A percentile compares a stretch with the other conserved stretches of the same genome.
These are phyloP conservation scores for Plasmodium vivax DNA, from an alignment of 169 alveolate species.

Conservation along the genomic window DNA sequence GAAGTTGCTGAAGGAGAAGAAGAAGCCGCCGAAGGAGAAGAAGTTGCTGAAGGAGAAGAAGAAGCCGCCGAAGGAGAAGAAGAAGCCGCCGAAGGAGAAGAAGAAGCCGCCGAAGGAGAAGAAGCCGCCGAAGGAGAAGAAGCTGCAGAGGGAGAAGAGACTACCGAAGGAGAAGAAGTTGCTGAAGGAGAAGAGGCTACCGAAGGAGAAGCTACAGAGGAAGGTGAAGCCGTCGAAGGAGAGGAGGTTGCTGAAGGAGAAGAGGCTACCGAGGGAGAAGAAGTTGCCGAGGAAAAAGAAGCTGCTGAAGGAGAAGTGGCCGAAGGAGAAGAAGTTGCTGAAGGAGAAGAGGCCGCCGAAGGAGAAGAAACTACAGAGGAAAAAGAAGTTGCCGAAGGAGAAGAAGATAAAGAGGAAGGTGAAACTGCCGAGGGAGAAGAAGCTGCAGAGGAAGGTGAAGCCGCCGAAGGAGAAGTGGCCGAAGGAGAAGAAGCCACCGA, in stretches of 20 bases:
- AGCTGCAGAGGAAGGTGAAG: neutral
- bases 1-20: too few relatives aligned
- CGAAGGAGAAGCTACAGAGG: neutral
- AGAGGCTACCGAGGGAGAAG: neutral
- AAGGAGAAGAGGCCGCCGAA: neutral
- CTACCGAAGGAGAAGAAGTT: neutral
- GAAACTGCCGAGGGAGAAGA: neutral
- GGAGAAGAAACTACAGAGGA: too few relatives aligned
- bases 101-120: neutral
- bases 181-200: too few relatives aligned
- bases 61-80: neutral
- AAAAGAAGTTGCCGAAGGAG: too few relatives aligned
- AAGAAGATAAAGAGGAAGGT: neutral
- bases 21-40: too few relatives aligned
- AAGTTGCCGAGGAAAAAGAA: neutral
- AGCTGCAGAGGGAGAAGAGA: neutral
- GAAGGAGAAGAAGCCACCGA: neutral
- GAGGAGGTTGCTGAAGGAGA: too few relatives aligned
- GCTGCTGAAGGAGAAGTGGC: neutral
- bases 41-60: too few relatives aligned
- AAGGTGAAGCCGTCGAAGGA: neutral
- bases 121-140: neutral
- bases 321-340: neutral
- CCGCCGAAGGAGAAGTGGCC: neutral
- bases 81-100: neutral